Base-by-base conservation (phyloP, 768 basidiomycete genomes). In the Mycena galericulata region DNA sequence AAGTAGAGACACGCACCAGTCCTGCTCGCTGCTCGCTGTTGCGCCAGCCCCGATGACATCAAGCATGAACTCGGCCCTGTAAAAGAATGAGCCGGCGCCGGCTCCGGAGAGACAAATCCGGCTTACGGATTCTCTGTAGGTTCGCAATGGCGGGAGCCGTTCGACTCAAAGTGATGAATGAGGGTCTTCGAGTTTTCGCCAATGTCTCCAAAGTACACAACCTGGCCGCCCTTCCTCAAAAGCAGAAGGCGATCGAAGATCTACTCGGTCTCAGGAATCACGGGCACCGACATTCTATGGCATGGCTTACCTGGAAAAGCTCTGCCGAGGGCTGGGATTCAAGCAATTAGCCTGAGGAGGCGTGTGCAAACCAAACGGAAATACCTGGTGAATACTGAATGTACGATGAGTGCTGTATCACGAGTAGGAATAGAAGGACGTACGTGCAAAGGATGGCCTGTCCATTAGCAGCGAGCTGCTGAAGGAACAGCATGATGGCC, bases 361-460 rank as follows among this genome's bases (percentile, higher is more conserved):
- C 29, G 9, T 29, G 15, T 2, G 49, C 7, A 26, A 11, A 49
- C n/a, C 4, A 40, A 29, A 24, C 50, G 34, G 8, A 32, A 15
- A 30, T 70, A 78, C 80, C 76, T 81, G 85, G 68, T 86, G 86
- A 50, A 87, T 86, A 6, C 85, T 85, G 59, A 5, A 15, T 20
- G 18, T 34, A 10, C 24, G 36, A 53, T 57, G 11, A 56, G 27
- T 29, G 57, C 17, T 29, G 3, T 22, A 43, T 40, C 22, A 53
- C 54, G 18, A 43, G 20, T 2, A 20, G 40, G 7, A 29, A 53
- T 18, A 41, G 38, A 40, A 22, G 27, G 30, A 81, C 89, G 57
- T 73, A 90, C 84, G 93, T 97, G 90, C 95, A 96, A n/a, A 97
- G 82, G 71, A 97, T 95, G 34, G 94, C 92, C 75, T 95, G 95